Evolutionary conservation across 2,329 filamentous ascomycete genomes (phyloP).

Genomic region (Ceratocystis diversiconidia): DNA sequence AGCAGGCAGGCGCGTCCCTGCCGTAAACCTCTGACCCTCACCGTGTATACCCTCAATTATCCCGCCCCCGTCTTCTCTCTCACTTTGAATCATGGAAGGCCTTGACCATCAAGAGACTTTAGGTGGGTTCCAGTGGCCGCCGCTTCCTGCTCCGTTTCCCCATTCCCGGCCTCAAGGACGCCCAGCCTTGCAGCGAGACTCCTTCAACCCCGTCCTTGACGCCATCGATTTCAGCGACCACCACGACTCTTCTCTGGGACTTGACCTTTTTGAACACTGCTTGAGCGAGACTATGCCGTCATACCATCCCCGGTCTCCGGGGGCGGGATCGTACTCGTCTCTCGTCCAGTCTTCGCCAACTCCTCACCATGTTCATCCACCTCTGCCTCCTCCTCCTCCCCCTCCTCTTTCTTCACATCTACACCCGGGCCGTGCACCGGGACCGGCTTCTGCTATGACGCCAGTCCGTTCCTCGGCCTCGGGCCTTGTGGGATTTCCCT

Average conservation of each 20-base stretch:
- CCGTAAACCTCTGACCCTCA: background rate
- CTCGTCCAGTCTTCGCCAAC: background rate
- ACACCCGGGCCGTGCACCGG: background rate
- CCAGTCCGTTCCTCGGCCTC: background rate
- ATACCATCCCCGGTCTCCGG: background rate
- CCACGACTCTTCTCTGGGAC: background rate
- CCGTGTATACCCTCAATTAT: background rate
- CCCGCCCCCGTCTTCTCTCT: background rate
- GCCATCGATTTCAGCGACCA: background rate
- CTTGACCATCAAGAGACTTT: background rate
- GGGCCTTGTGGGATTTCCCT: background rate
- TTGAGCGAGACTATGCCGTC: slow-evolving; percentile 6
- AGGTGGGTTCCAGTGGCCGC: slow-evolving; percentile 10
- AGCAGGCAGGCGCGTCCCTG: background rate
- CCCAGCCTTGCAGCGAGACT: background rate
- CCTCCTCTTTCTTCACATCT: background rate
- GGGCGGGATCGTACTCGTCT: background rate
- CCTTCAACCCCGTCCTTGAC: background rate
- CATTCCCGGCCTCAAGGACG: background rate
- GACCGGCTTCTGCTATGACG: background rate
- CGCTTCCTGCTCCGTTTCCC: slow-evolving; percentile 8
- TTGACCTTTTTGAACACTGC: background rate
- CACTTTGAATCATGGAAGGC: background rate
- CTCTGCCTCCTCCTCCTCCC: background rate
- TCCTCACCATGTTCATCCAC: background rate